These are phyloP conservation scores for Lactifluus piperatus DNA, from an alignment of 768 basidiomycete species.

Conservation along the genomic window DNA sequence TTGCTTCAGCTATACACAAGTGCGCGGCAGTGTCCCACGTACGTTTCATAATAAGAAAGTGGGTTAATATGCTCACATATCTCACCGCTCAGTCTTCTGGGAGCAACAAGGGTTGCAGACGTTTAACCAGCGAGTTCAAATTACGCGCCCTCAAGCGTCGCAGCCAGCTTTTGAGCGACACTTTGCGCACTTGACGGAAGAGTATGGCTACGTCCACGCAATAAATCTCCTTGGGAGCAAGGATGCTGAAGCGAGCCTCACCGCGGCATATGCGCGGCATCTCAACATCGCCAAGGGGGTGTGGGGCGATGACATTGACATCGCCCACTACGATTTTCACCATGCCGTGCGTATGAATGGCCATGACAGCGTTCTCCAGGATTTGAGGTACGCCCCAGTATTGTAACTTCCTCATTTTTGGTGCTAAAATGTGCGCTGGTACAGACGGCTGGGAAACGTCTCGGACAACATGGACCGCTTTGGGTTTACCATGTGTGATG, in stretches of 20 bases:
- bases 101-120: conserved; percentile 95
- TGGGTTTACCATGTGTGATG: conserved; percentile 79
- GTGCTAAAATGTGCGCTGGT: neutral
- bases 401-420: neutral
- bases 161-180: conserved; percentile 97
- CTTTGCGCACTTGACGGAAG: conserved; percentile 75
- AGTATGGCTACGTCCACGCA: conserved; percentile 78
- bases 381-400: conserved; percentile 44
- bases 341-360: conserved; percentile 69
- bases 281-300: conserved; percentile 54
- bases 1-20: conserved; percentile 87
- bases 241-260: conserved; percentile 84
- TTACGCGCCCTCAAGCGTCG: conserved; percentile 90
- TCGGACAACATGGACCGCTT: conserved; percentile 62
- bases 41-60: conserved; percentile 31
- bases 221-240: conserved; percentile 88
- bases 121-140: conserved; percentile 89
- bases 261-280: conserved; percentile 75
- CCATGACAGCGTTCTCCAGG: conserved; percentile 76
- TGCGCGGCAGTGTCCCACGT: conserved; percentile 94
- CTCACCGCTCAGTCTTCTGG: conserved; percentile 74
- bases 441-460: conserved; percentile 53
- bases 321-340: conserved; percentile 95
- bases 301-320: conserved; percentile 59
- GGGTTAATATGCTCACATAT: conserved; percentile 2